Percentiles rank a stretch among this genome's conserved stretches.
Evolutionary conservation across 371 early-diverging fungal species (phyloP).

Genomic region (Lichtheimia ramosa): DNA sequence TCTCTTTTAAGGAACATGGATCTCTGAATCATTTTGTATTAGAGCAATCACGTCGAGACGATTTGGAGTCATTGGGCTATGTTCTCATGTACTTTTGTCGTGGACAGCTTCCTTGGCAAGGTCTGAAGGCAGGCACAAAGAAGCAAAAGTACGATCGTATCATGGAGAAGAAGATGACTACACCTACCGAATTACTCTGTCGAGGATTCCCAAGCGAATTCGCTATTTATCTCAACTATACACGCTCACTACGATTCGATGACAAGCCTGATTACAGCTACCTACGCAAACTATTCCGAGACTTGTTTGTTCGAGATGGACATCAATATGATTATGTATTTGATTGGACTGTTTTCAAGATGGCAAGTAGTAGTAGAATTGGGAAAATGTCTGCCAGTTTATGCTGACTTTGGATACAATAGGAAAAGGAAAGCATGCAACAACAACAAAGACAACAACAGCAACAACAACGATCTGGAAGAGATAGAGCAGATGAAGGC

Average conservation of each 20-base stretch:
- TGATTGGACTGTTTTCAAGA: slow-evolving; percentile 85
- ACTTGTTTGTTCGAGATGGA: slow-evolving; percentile 93
- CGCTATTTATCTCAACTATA: slow-evolving; percentile 96
- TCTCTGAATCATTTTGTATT: not conserved
- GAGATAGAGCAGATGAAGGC: slow-evolving; percentile 8
- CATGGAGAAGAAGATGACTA: slow-evolving; percentile 99
- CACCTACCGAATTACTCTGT: slow-evolving; percentile 95
- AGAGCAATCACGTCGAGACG: slow-evolving; percentile 99
- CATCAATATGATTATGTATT: slow-evolving; percentile 96
- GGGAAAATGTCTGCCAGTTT: not conserved
- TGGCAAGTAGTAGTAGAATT: slow-evolving; percentile 21
- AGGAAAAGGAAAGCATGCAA: slow-evolving; percentile 21
- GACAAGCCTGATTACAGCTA: slow-evolving; percentile 99
- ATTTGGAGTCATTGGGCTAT: slow-evolving; percentile 98
- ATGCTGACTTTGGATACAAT: too few species aligned
- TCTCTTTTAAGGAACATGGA: not conserved
- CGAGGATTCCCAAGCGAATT: slow-evolving; percentile 96
- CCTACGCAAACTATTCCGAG: slow-evolving; percentile 94
- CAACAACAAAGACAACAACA: slow-evolving; percentile 7
- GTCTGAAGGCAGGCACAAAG: slow-evolving; percentile 97
- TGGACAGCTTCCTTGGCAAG: slow-evolving; percentile 99
- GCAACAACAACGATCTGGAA: slow-evolving; percentile 3
- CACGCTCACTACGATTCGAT: slow-evolving; percentile 95
- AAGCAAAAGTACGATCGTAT: slow-evolving; percentile 99
- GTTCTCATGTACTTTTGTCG: slow-evolving; percentile 99